Conservation (phyloP, 352 stramenopile species). For the Pythium monospermum region DNA sequence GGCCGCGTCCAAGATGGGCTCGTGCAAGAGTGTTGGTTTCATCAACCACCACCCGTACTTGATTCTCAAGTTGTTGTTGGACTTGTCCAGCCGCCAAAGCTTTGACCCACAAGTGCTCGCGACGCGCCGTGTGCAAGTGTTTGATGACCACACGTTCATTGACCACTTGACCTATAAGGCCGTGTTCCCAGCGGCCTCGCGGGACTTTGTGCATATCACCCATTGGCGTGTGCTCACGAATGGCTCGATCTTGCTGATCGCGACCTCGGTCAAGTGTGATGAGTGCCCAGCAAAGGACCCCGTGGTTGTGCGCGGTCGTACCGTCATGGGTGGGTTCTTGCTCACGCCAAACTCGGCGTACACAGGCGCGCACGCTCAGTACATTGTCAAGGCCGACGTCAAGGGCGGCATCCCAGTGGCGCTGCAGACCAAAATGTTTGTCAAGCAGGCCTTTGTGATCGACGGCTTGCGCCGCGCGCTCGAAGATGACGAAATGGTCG, state of each 20-base stretch:
- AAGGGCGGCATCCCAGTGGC: constrained; percentile 47
- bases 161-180: constrained; percentile 69
- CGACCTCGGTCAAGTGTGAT: constrained; percentile 34
- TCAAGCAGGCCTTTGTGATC: constrained; percentile 67
- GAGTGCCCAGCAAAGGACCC: constrained; percentile 26
- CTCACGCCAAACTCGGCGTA: constrained; percentile 58
- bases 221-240: constrained; percentile 69
- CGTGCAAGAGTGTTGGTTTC: constrained; percentile 54
- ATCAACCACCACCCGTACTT: constrained; percentile 46
- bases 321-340: constrained; percentile 57
- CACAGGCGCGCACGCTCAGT: constrained; percentile 43
- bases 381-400: constrained; percentile 66
- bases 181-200: constrained; percentile 45
- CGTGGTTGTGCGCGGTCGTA: constrained; percentile 44
- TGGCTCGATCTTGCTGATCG: constrained; percentile 47
- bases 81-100: constrained; percentile 34
- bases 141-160: constrained; percentile 66
- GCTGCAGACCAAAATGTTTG: constrained; percentile 65
- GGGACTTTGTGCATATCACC: constrained; percentile 64
- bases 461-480: constrained; percentile 49
- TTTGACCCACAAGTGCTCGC: constrained; percentile 58
- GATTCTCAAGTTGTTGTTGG: constrained; percentile 56
- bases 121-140: constrained; percentile 46
- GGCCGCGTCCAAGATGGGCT: constrained; percentile 31
- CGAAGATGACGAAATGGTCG: constrained; percentile 37